Evolutionary conservation across 2,329 filamentous ascomycete genomes (phyloP).

Genomic region (Colletotrichum sp.): DNA sequence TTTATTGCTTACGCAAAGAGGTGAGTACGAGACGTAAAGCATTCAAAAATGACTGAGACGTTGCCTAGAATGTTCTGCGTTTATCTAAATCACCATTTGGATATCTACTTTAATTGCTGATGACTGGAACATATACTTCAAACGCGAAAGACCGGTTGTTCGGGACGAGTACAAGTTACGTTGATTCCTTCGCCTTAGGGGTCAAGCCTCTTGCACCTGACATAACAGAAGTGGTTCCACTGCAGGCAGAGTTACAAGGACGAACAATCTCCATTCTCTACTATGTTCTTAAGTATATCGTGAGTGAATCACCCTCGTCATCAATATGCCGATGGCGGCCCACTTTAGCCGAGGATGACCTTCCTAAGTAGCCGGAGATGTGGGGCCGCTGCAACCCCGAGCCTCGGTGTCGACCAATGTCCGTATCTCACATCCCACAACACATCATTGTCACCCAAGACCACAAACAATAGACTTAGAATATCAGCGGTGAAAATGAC

Average conservation of each 20-base stretch:
- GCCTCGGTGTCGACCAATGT: background rate
- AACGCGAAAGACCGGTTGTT: background rate
- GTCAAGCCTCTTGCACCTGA: background rate
- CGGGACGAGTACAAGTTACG: background rate
- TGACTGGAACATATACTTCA: background rate
- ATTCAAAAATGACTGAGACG: background rate
- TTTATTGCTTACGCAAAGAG: background rate
- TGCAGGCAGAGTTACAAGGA: background rate
- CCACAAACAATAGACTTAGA: background rate
- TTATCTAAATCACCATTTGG: background rate
- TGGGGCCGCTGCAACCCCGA: background rate
- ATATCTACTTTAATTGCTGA: too few relatives aligned
- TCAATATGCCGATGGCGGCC: background rate
- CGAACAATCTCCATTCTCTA: background rate
- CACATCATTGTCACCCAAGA: background rate
- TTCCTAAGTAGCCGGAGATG: background rate
- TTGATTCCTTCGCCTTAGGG: background rate
- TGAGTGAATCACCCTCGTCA: background rate
- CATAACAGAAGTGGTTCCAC: background rate
- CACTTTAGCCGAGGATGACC: background rate
- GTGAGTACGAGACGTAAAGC: background rate
- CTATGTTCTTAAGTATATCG: background rate
- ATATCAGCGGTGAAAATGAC: background rate
- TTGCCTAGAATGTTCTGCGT: background rate
- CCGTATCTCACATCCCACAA: background rate